Evolutionary conservation across 805 yeast genomes (phyloP).

Genomic region (Candida manassasensis): DNA sequence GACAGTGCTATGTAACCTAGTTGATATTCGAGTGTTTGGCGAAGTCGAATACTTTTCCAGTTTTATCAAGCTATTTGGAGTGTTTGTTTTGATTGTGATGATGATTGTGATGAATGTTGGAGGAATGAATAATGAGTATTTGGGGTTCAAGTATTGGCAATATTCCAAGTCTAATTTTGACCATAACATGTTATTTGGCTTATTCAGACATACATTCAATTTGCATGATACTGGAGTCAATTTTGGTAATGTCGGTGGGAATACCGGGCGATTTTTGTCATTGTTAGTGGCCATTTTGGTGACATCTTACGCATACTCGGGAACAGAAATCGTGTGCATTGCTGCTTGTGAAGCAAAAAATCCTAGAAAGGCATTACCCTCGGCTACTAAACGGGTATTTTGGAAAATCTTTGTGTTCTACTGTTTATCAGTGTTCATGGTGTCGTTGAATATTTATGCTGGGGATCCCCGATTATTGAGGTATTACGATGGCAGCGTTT

Average conservation of each 20-base stretch:
- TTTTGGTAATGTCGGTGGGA: constrained; percentile 54
- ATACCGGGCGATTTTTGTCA: constrained; percentile 56
- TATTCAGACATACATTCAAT: constrained; percentile 70
- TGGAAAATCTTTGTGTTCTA: constrained; percentile 66
- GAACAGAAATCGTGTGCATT: constrained; percentile 76
- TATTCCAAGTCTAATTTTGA: constrained; percentile 44
- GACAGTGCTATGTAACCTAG: constrained; percentile 48
- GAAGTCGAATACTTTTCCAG: constrained; percentile 67
- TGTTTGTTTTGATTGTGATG: constrained; percentile 51
- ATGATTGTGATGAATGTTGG: constrained; percentile 67
- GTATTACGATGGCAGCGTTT: constrained; percentile 22
- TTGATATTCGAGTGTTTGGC: constrained; percentile 70
- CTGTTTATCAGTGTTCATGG: constrained; percentile 59
- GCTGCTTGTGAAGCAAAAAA: constrained; percentile 85
- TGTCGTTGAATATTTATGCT: constrained; percentile 67
- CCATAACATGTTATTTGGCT: constrained; percentile 54
- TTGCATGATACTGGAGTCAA: constrained; percentile 52
- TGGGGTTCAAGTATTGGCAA: constrained; percentile 76
- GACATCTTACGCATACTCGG: constrained; percentile 73
- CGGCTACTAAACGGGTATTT: constrained; percentile 71
- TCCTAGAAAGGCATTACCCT: constrained; percentile 72
- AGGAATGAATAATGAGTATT: constrained; percentile 16
- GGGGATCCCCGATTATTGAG: constrained; percentile 72
- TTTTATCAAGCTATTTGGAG: constrained; percentile 49
- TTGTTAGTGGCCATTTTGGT: constrained; percentile 57